Evolutionary conservation across 495 filamentous ascomycete species (phyloP).

Genomic region (Aspergillus biplanus): DNA sequence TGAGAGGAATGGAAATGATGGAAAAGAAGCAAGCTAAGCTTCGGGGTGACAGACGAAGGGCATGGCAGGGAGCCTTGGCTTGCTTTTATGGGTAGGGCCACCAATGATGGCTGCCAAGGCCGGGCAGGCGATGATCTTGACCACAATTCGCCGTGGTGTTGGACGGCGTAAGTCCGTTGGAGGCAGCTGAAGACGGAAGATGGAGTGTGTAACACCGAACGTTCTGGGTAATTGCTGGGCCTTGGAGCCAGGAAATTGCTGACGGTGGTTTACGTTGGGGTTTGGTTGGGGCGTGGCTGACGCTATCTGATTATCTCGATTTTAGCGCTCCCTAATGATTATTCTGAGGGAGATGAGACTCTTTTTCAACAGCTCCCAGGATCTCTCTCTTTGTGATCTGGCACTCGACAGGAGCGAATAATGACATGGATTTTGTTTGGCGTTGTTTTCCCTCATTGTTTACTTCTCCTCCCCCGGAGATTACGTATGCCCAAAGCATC

Average conservation of each 20-base stretch:
- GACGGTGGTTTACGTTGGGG: too few relatives aligned
- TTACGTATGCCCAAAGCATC: not conserved
- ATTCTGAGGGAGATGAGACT: too few relatives aligned
- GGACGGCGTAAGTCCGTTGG: not conserved
- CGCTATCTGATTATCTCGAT: too few relatives aligned
- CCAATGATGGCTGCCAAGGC: slow-evolving; percentile 23
- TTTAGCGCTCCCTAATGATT: too few relatives aligned
- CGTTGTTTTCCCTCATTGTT: too few relatives aligned
- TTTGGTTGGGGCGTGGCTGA: too few relatives aligned
- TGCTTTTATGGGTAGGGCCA: slow-evolving; percentile 4
- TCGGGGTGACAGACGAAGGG: slow-evolving; percentile 6
- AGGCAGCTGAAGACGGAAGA: not conserved
- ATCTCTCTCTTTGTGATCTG: too few relatives aligned
- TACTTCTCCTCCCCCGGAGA: not conserved
- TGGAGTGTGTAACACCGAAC: not conserved
- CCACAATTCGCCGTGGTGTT: not conserved
- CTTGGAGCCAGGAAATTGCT: too few relatives aligned
- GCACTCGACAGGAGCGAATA: too few relatives aligned
- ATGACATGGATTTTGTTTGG: too few relatives aligned
- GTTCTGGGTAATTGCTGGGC: not conserved
- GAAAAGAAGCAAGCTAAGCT: slow-evolving; percentile 19
- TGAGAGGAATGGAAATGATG: slow-evolving; percentile 14
- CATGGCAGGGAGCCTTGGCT: slow-evolving; percentile 12
- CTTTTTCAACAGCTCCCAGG: too few relatives aligned
- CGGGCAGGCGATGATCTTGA: not conserved